Base-by-base conservation (phyloP, 139 green algal genomes). In the Coccomyxa sp. region DNA sequence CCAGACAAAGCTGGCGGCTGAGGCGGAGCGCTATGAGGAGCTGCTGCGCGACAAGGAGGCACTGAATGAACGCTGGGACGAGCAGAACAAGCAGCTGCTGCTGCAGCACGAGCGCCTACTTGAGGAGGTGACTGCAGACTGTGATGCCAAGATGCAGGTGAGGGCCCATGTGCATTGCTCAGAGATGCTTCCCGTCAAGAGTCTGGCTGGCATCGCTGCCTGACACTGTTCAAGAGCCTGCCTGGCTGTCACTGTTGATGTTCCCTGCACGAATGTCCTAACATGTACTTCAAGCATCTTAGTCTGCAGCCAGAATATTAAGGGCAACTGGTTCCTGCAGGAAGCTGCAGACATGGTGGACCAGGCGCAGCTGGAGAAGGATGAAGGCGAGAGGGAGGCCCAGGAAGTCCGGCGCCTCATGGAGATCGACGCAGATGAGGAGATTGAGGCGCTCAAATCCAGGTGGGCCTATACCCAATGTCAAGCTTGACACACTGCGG, bases 361-460 rank as follows among this genome's bases (percentile, higher is more conserved):
- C 75, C 77, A 81, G 37, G 80, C 95, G 81, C 85, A 90, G 78
- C 82, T 78, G 64, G 86, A 95, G 76, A 83, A 81, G 68, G 79
- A 88, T 6, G 78, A 80, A 8, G 34, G 27, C 5, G 74, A 68
- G 64, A 44, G 71, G 29, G 86, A 90, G 78, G 84, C 76, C n/a
- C 78, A 87, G n/a, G 89, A 98, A 86, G 91, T 94, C 76, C 92
- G 92, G 86, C 85, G 87, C 24, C 93, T 97, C 87, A 85, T 97
- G 80, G 93, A 98, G 82, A 92, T 98, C 79, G 93, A 97, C 75
- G 90, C 91, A 31, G 93, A 98, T 85, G 36, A 87, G 5, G 93
- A 98, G 86, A 95, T 97, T 77, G 93, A 97, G n/a, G n/a, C n/a
- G n/a, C n/a, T n/a, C n/a, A n/a, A n/a, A n/a, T n/a, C n/a, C n/a